Evolutionary conservation across 83 land plant genomes (phyloP).

Genomic region (Larix sibirica): DNA sequence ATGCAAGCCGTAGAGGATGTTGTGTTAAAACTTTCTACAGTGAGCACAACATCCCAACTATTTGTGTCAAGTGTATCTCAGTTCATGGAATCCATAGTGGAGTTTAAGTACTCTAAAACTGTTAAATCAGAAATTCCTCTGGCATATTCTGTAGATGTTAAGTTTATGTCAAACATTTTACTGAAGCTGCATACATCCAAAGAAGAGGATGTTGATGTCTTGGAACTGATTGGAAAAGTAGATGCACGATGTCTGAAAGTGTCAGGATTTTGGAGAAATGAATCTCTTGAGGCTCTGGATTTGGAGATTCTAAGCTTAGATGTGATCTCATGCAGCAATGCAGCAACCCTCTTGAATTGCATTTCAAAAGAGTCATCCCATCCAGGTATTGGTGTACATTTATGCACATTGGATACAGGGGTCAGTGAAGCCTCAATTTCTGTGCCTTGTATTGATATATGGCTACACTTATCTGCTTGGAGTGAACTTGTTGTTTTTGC

Average conservation of each 20-base stretch:
- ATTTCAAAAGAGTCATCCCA: neutral
- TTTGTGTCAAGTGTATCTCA: conserved; percentile 44
- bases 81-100: conserved; percentile 34
- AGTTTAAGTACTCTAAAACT: conserved; percentile 6
- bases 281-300: neutral
- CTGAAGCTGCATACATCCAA: neutral
- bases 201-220: neutral
- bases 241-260: neutral
- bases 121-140: neutral
- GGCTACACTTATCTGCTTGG: conserved; percentile 10
- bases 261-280: neutral
- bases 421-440: neutral
- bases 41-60: conserved; percentile 31
- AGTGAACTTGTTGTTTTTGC: neutral
- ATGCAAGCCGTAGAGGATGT: conserved; percentile 28
- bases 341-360: neutral
- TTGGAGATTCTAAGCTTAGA: neutral
- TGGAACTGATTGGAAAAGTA: neutral
- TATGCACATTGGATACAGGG: neutral
- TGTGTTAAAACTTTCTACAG: conserved; percentile 29
- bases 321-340: neutral
- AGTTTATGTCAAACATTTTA: neutral
- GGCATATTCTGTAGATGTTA: conserved; percentile 18
- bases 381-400: neutral
- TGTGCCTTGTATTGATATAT: neutral